A percentile compares a stretch with the other conserved stretches of the same genome.
These are phyloP conservation scores for Fusarium citri DNA, from an alignment of 2,329 filamentous ascomycete genomes.

Conservation along the genomic window DNA sequence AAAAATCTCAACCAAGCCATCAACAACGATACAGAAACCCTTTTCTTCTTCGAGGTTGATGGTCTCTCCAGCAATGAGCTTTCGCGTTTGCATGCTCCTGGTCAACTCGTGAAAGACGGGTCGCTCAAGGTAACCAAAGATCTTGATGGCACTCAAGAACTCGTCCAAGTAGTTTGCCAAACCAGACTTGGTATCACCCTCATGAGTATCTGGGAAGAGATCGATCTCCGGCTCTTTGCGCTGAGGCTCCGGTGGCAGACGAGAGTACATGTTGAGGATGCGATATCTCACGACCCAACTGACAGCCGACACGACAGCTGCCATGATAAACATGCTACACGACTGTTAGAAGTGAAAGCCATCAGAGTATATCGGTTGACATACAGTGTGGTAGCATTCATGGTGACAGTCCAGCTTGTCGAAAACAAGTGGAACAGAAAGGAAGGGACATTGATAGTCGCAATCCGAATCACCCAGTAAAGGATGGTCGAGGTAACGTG, in stretches of 20 bases:
- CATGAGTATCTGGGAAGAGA: slow-evolving; percentile 91
- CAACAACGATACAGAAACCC: slow-evolving; percentile 96
- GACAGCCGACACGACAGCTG: slow-evolving; percentile 81
- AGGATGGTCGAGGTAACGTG: slow-evolving; percentile 68
- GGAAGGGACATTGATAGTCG: slow-evolving; percentile 89
- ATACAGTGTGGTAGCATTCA: slow-evolving; percentile 97
- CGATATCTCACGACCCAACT: slow-evolving; percentile 97
- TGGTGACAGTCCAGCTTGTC: slow-evolving; percentile 93
- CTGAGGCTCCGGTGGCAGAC: slow-evolving; percentile 92
- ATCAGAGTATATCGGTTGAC: slow-evolving; percentile 45
- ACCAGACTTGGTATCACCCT: slow-evolving; percentile 88
- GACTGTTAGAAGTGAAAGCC: slow-evolving; percentile 23
- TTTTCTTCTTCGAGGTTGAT: slow-evolving; percentile 96
- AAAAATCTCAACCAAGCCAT: slow-evolving; percentile 96
- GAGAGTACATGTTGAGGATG: slow-evolving; percentile 96
- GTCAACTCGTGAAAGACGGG: slow-evolving; percentile 98
- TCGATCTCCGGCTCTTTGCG: slow-evolving; percentile 96
- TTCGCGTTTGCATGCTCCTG: slow-evolving; percentile 96
- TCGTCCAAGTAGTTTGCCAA: slow-evolving; percentile 97
- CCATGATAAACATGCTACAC: slow-evolving; percentile 77
- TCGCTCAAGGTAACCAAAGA: slow-evolving; percentile 96
- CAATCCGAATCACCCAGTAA: slow-evolving; percentile 86
- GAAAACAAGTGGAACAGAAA: slow-evolving; percentile 91
- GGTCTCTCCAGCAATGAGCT: slow-evolving; percentile 95
- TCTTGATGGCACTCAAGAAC: slow-evolving; percentile 97